Base-by-base conservation (phyloP, 192 early-diverging fungal genomes). In the Podila epigama region DNA sequence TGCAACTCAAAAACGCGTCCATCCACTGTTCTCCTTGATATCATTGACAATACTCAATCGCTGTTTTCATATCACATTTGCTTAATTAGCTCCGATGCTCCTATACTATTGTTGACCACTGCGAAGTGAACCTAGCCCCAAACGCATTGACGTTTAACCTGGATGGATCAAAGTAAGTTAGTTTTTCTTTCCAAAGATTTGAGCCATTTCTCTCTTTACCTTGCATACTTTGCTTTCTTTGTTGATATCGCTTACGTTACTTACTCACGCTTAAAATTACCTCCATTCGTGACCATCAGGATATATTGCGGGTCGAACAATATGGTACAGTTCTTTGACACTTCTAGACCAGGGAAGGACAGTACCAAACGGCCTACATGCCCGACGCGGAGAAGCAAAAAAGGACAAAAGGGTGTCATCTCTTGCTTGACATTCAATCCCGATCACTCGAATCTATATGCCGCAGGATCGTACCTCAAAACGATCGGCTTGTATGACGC, bases 341-440 rank as follows among this genome's bases (percentile, higher is more conserved):
- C 86, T 1, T 62, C 84, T 11, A 81, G 90, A 4, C 90, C 91
- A 13, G 92, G 92, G 3, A 51, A 69, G n/a, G 87, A 85, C 0
- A 63, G 83, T 8, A 55, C 66, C 7, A 83, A 85, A 55, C 51
- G 55, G 15, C 68, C 83, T 1, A 92, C 88, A 13, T 79, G 87
- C 2, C 88, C 88, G 1, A 89, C 82, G 8, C 79, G 90, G 11
- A 88, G 88, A 54, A 90, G 89, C 56, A 85, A 75, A 64, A 83
- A 91, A 22, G 93, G 93, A 1, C 88, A 93, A 66, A 93, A 92
- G 54, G 94, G 89, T 2, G 81, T 94, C 1, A 88, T 96, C 36
- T 92, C 94, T 10, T 87, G 86, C 20, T 48, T 96, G 1, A 85
- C 87, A 22, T 92, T 93, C 63, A 90, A 85, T 48, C 89, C 90